phyloP scores from a whole-genome alignment of 2,329 filamentous ascomycete genomes.

The Aureobasidium uvarum region DNA sequence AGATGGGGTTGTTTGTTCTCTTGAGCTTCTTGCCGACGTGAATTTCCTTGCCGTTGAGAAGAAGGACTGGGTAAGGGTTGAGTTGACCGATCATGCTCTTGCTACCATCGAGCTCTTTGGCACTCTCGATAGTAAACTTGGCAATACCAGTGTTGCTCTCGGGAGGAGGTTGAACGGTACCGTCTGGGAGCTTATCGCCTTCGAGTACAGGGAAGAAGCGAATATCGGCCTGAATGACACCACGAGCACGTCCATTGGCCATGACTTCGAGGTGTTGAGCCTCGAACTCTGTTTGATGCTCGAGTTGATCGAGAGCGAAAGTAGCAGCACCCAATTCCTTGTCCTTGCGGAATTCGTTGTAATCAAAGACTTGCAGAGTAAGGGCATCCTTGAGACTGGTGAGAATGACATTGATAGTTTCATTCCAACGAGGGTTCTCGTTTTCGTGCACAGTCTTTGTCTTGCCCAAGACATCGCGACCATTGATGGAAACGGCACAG shows the following conservation, averaged over 20 bases:
- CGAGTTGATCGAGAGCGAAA: conserved; percentile 79
- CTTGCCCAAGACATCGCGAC: conserved; percentile 73
- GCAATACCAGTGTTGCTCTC: conserved; percentile 93
- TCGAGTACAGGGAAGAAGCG: conserved; percentile 94
- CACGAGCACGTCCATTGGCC: conserved; percentile 78
- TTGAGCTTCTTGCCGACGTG: conserved; percentile 90
- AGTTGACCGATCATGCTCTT: conserved; percentile 90
- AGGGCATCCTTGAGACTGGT: conserved; percentile 86
- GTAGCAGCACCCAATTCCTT: conserved; percentile 88
- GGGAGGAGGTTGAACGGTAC: conserved; percentile 74
- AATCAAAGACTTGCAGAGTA: conserved; percentile 83
- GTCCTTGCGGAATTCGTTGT: conserved; percentile 94
- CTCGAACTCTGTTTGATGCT: conserved; percentile 73
- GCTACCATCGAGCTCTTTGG: conserved; percentile 88
- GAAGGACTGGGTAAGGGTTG: conserved; percentile 83
- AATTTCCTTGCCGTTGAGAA: conserved; percentile 89
- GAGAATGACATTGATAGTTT: conserved; percentile 93
- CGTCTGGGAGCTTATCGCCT: conserved; percentile 67
- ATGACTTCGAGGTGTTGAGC: conserved; percentile 82
- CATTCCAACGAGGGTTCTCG: conserved; percentile 87
- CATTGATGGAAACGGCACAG: conserved; percentile 78
- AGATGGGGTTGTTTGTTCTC: conserved; percentile 96
- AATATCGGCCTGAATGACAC: conserved; percentile 75
- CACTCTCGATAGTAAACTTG: conserved; percentile 89
- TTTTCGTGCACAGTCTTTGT: conserved; percentile 88